phyloP scores from a whole-genome alignment of 345 rosid genomes.

The Litchi chinensis region DNA sequence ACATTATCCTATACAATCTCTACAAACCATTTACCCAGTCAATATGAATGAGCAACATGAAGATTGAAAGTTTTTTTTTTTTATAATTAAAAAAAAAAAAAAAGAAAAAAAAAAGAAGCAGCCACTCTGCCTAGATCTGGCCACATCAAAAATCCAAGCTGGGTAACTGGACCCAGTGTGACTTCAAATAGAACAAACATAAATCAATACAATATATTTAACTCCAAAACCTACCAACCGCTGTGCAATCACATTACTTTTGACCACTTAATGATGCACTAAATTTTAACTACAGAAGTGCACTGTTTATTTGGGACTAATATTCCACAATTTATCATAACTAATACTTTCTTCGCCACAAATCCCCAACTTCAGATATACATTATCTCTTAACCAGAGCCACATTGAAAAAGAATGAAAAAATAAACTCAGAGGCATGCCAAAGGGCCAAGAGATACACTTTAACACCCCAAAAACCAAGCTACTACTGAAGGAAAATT shows the following conservation, averaged over 20 bases:
- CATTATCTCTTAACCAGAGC: not conserved
- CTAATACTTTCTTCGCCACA: not conserved
- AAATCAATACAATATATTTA: too few species aligned
- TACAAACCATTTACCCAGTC: not conserved
- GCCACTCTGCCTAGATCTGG: not conserved
- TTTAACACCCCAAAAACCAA: not conserved
- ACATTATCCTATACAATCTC: not conserved
- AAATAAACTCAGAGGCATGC: not conserved
- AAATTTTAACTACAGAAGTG: not conserved
- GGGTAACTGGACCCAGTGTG: not conserved
- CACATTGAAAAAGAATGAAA: not conserved
- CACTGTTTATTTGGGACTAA: not conserved
- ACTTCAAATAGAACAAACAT: not conserved
- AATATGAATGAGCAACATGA: not conserved
- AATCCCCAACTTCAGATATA: not conserved
- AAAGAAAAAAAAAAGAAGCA: not conserved
- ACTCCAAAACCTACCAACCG: not conserved
- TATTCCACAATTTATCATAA: not conserved
- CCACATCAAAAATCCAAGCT: not conserved
- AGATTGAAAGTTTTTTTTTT: not conserved
- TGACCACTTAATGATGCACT: not conserved
- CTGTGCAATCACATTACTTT: not conserved
- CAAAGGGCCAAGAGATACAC: not conserved
- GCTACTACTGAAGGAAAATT: not conserved
- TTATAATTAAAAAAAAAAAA: too few species aligned